Evolutionary conservation across 495 filamentous ascomycete genomes (phyloP).

Genomic region (Poronia punctata): DNA sequence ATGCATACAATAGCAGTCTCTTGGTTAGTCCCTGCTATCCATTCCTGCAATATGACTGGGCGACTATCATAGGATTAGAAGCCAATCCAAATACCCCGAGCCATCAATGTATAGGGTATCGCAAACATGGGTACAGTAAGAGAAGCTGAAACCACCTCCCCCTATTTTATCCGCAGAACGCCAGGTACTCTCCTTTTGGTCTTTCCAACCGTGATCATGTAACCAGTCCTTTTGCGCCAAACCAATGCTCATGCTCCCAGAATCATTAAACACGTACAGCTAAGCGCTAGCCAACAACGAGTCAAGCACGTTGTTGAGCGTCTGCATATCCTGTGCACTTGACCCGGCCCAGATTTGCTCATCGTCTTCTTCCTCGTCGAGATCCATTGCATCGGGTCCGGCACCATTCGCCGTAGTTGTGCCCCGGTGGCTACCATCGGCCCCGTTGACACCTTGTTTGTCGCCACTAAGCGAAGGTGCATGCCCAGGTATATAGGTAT

Average conservation of each 20-base stretch:
- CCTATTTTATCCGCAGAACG: too few relatives aligned
- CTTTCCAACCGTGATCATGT: conserved; percentile 6
- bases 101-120: conserved; percentile 9
- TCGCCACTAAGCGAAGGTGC: conserved; percentile 25
- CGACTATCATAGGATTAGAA: too few relatives aligned
- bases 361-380: conserved; percentile 56
- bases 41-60: too few relatives aligned
- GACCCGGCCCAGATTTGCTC: conserved; percentile 71
- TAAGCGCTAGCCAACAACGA: conserved; percentile 34
- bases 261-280: conserved; percentile 1
- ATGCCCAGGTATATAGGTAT: conserved; percentile 36
- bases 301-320: conserved; percentile 66
- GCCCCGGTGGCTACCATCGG: conserved; percentile 18
- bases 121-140: conserved; percentile 1
- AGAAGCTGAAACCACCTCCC: too few relatives aligned
- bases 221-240: conserved; percentile 10
- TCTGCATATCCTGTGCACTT: conserved; percentile 49
- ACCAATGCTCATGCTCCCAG: conserved; percentile 2
- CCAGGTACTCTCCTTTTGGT: conserved; percentile 6
- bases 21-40: too few relatives aligned
- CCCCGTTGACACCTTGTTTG: conserved; percentile 27
- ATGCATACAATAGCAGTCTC: too few relatives aligned
- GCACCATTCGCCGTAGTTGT: conserved; percentile 25
- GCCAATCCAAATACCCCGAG: too few relatives aligned
- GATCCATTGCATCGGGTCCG: conserved; percentile 58